Conservation (phyloP, 495 filamentous ascomycete species). For the Aspergillus avenaceus region DNA sequence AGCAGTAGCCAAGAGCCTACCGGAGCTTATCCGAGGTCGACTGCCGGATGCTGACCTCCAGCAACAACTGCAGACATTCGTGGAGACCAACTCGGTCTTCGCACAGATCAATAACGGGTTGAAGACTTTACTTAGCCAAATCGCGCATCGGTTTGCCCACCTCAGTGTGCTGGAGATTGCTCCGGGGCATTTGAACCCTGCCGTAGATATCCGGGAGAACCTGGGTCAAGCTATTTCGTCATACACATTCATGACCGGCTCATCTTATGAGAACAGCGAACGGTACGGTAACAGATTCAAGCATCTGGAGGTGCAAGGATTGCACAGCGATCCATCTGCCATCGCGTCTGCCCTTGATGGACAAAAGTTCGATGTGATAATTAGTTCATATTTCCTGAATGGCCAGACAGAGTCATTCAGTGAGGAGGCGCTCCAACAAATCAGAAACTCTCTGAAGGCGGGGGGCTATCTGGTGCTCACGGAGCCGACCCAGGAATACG, state of each 20-base stretch:
- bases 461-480: background rate
- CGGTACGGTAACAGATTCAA: background rate
- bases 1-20: background rate
- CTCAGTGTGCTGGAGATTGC: constrained; percentile 33
- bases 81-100: background rate
- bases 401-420: background rate
- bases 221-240: background rate
- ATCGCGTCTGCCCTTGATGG: background rate
- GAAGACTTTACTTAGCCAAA: background rate
- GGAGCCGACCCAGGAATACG: background rate
- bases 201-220: background rate
- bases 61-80: background rate
- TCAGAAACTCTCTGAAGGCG: background rate
- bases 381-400: background rate
- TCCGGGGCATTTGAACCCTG: background rate
- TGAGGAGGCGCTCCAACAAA: background rate
- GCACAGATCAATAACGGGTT: background rate
- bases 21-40: background rate
- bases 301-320: background rate
- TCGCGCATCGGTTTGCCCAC: background rate
- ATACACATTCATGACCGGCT: background rate
- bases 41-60: background rate
- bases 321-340: background rate
- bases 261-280: background rate
- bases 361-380: background rate